Conservation (phyloP, 768 basidiomycete genomes). For the Pleurotus pulmonarius region DNA sequence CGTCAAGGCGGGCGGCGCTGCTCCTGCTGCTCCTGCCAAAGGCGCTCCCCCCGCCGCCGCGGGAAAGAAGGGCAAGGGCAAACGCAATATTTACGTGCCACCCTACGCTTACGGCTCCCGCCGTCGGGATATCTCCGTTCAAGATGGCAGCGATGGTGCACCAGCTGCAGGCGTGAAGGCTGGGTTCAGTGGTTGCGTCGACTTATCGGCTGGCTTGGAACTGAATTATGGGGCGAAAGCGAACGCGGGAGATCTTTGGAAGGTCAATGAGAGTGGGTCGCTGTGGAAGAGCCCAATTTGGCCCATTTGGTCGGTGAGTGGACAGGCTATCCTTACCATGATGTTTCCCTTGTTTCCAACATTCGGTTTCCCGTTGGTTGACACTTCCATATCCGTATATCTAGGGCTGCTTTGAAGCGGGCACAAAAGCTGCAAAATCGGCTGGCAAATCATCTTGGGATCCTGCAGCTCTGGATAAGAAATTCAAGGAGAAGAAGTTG, state of each 20-base stretch:
- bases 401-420: neutral
- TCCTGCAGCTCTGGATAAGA: neutral
- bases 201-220: neutral
- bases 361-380: neutral
- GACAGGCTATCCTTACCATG: neutral
- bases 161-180: neutral
- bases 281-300: neutral
- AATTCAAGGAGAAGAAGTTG: neutral
- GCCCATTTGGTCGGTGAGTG: conserved; percentile 2
- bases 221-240: neutral
- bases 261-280: neutral
- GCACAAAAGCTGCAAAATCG: neutral
- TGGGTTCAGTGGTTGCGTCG: neutral
- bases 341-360: neutral
- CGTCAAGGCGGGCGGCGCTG: neutral
- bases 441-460: neutral
- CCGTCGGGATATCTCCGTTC: neutral
- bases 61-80: neutral
- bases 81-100: neutral
- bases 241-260: neutral
- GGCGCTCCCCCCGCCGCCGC: no score
- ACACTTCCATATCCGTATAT: neutral
- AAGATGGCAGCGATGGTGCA: neutral
- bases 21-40: neutral
- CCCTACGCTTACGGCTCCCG: neutral